A percentile compares a stretch with the other conserved stretches of the same genome.
Evolutionary conservation across 768 basidiomycete species (phyloP).

Genomic region (Trametes villosa): DNA sequence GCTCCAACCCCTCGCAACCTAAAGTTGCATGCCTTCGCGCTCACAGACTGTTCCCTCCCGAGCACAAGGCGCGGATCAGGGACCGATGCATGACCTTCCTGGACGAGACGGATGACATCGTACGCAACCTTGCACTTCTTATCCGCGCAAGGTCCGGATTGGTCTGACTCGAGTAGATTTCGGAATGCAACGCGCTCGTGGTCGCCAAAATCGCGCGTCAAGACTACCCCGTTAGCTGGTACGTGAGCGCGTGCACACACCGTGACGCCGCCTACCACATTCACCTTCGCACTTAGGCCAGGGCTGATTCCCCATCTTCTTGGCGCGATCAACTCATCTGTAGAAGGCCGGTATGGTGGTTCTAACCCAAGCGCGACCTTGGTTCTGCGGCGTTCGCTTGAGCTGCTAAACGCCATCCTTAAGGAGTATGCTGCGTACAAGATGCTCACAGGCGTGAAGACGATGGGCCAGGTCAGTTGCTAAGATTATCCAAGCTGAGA

Average conservation of each 20-base stretch:
- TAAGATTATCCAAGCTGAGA: neutral
- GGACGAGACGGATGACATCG: conserved; percentile 79
- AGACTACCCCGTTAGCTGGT: conserved; percentile 81
- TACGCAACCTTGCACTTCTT: conserved; percentile 33
- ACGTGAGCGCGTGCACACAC: conserved; percentile 17
- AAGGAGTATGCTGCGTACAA: conserved; percentile 75
- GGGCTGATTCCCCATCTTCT: conserved; percentile 59
- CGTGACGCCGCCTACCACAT: neutral
- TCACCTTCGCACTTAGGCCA: conserved; percentile 49
- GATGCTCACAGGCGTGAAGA: conserved; percentile 68
- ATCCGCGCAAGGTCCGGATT: conserved; percentile 3
- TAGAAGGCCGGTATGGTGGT: conserved; percentile 53
- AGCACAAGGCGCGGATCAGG: conserved; percentile 69
- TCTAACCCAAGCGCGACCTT: conserved; percentile 44
- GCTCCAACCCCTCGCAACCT: too few species aligned
- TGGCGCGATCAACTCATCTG: conserved; percentile 53
- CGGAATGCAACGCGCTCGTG: conserved; percentile 75
- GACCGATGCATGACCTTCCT: conserved; percentile 66
- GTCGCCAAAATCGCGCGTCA: conserved; percentile 76
- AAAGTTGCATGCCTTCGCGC: neutral
- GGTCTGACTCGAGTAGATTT: conserved; percentile 56
- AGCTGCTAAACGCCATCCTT: conserved; percentile 64
- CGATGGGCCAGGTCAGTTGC: conserved; percentile 60
- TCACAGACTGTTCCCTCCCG: conserved; percentile 66
- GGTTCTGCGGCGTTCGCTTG: conserved; percentile 61